Conservation (phyloP, 2,329 filamentous ascomycete species). For the Incumbomyces lentus region DNA sequence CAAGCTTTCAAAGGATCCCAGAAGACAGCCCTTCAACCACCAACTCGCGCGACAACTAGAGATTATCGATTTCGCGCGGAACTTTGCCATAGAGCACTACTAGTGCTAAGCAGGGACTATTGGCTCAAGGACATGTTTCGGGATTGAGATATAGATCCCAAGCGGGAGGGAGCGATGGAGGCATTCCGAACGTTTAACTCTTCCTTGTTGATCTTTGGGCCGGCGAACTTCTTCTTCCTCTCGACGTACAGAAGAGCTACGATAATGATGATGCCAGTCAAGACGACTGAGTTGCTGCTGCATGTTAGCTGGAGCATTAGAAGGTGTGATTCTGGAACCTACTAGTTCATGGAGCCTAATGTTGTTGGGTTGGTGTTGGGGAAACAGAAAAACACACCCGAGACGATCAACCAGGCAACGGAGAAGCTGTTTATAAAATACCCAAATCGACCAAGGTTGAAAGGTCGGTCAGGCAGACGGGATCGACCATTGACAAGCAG, state of each 20-base stretch:
- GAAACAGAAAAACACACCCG: constrained; percentile 24
- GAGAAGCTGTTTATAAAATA: constrained; percentile 20
- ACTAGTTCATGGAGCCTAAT: constrained; percentile 28
- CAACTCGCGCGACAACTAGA: too few species aligned
- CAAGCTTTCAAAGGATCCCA: too few species aligned
- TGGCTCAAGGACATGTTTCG: neutral
- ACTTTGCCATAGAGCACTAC: too few species aligned
- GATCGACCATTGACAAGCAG: constrained; percentile 23
- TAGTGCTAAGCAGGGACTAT: neutral
- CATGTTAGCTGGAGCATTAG: too few species aligned
- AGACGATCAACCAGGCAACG: constrained; percentile 19
- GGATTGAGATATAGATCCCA: neutral
- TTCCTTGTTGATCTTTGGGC: neutral
- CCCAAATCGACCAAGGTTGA: neutral
- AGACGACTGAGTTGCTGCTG: too few species aligned
- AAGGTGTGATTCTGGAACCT: too few species aligned
- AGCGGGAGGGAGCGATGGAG: neutral
- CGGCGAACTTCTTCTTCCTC: too few species aligned
- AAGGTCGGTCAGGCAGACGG: neutral
- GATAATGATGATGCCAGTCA: too few species aligned
- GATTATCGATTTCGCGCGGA: too few species aligned
- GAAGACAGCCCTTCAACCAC: too few species aligned
- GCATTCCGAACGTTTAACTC: neutral
- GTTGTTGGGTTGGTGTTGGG: constrained; percentile 26
- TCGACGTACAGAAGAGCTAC: too few species aligned